Percentiles rank a stretch among this genome's conserved stretches.
These are phyloP conservation scores for Apodospora peruviana DNA, from an alignment of 495 filamentous ascomycete genomes.

Conservation along the genomic window DNA sequence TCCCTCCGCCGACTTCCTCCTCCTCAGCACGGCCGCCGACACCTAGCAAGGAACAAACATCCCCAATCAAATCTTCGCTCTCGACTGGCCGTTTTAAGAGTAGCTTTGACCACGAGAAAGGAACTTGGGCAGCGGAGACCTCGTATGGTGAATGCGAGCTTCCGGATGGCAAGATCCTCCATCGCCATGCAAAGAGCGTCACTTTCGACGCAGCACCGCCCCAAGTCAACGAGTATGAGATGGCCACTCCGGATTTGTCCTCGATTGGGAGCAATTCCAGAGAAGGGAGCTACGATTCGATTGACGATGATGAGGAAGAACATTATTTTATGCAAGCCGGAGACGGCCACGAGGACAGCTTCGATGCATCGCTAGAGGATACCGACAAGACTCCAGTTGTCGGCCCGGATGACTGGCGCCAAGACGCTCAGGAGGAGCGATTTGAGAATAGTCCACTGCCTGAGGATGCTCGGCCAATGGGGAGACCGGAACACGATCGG, in stretches of 20 bases:
- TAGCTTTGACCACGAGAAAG: constrained; percentile 65
- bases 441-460: constrained; percentile 67
- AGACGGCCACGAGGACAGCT: constrained; percentile 76
- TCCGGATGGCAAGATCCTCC: constrained; percentile 53
- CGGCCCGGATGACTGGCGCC: constrained; percentile 90
- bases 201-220: constrained; percentile 93
- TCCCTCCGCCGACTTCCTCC: constrained; percentile 23
- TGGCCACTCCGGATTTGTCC: constrained; percentile 91
- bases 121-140: constrained; percentile 65
- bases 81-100: constrained; percentile 64
- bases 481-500: constrained; percentile 42
- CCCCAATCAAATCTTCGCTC: constrained; percentile 83
- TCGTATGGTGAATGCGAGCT: constrained; percentile 45
- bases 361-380: constrained; percentile 89
- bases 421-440: constrained; percentile 64
- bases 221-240: constrained; percentile 93
- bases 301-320: constrained; percentile 62
- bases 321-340: constrained; percentile 67
- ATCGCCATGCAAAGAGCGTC: constrained; percentile 88
- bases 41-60: constrained; percentile 67
- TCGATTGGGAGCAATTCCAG: constrained; percentile 82
- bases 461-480: constrained; percentile 28
- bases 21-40: constrained; percentile 38
- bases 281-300: constrained; percentile 85
- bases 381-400: constrained; percentile 96